Evolutionary conservation across 2,329 filamentous ascomycete species (phyloP), one percentile per base, ranked within the genome.

Genomic region (Colletotrichum cordylinicola): DNA sequence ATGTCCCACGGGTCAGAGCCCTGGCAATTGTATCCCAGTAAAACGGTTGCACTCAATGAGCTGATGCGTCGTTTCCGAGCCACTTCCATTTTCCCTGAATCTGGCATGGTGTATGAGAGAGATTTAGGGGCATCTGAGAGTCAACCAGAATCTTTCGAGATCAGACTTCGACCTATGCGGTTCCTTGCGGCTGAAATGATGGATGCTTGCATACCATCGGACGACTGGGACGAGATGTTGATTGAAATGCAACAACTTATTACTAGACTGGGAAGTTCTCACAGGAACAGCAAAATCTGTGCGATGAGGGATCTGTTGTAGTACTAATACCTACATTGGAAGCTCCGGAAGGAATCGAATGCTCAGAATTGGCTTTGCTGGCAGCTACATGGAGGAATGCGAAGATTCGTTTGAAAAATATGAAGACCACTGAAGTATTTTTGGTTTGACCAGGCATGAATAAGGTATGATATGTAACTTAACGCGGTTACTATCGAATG

Each of bases 181-280:
- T 68, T 37, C 24, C 48, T 68, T 12, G 31, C 43, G 2, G 33
- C 52, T 18, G 27, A 21, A 10, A 39, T 58, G 12, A 16, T 68
- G 15, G 66, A 68, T n/a, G 48, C 52, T 10, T 33, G 15, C 8
- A 58, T 68, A 10, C 31, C 48, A 13, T 15, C 13, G 6, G 52
- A 27, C 24, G 66, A 68, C 7, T 68, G 66, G 66, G 33, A 35
- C n/a, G 66, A 39, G 48, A 18, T 58, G 13, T 24, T 68, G 66
- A 35, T 58, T 24, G 66, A 68, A 13, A 68, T 68, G 66, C 29
- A 68, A 33, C 48, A 52, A n/a, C 66, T 68, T 27, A 48, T 58
- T 16, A 33, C 37, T 4, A 68, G 66, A 5, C 21, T 68, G 15
- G 7, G n/a, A 13, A 52, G 56, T 16, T 21, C 66, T n/a, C 66